A percentile compares a stretch with the other conserved stretches of the same genome.
phyloP scores from a whole-genome alignment of 495 filamentous ascomycete species.

The Podospora fimiseda region DNA sequence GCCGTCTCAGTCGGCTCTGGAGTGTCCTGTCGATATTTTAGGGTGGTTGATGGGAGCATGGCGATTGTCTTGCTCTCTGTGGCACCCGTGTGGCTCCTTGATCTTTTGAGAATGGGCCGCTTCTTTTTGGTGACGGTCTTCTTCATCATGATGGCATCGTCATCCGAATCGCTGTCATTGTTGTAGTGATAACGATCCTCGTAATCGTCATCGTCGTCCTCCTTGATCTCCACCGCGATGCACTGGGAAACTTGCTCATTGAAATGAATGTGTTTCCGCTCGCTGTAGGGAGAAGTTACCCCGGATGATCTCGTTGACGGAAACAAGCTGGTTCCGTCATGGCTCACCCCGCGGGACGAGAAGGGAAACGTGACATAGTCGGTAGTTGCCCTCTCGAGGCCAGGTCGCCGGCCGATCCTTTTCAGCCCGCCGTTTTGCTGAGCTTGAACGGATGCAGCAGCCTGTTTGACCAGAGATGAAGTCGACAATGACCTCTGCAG shows the following conservation, averaged over 20 bases:
- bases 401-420: conserved; percentile 36
- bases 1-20: conserved; percentile 60
- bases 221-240: conserved; percentile 84
- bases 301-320: conserved; percentile 58
- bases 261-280: conserved; percentile 87
- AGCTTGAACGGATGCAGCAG: conserved; percentile 84
- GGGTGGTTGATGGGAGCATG: conserved; percentile 82
- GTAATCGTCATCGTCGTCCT: conserved; percentile 63
- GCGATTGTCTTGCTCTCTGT: conserved; percentile 85
- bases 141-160: conserved; percentile 85
- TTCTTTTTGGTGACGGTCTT: conserved; percentile 39
- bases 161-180: conserved; percentile 58
- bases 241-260: conserved; percentile 94
- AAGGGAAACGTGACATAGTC: conserved; percentile 57
- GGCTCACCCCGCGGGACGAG: conserved; percentile 50
- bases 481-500: conserved; percentile 84
- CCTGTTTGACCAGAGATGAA: conserved; percentile 88
- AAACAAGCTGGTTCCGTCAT: conserved; percentile 49
- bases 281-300: conserved; percentile 57
- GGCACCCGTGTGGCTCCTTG: conserved; percentile 43
- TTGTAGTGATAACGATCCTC: conserved; percentile 41
- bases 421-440: conserved; percentile 61
- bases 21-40: conserved; percentile 81
- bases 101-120: conserved; percentile 38
- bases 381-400: conserved; percentile 53